Base-by-base conservation (phyloP, 352 stramenopile genomes). In the Phytophthora boehmeriae region DNA sequence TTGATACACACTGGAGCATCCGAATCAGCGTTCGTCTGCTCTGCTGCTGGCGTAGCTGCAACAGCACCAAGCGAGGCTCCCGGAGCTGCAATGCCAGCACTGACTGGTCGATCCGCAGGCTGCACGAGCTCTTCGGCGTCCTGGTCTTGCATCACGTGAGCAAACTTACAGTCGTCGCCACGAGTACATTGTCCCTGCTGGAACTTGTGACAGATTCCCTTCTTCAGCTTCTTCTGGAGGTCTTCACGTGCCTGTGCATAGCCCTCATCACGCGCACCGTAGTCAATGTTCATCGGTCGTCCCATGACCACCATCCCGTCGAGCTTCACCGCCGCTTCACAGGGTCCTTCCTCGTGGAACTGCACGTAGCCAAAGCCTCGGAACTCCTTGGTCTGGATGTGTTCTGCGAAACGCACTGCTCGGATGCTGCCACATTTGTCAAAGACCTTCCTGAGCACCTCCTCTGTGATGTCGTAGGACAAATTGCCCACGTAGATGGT, bases 401-500 rank as follows among this genome's bases (percentile, higher is more conserved):
- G 83, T 49, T 95, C 80, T 47, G 86, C 86, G 47, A 95, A 93
- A 13, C 86, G 86, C 58, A 95, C 78, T 19, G 86, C 86, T 43
- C 87, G 86, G 63, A 95, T 84, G 27, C 76, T 81, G 48, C 86
- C 86, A 63, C 80, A 93, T 54, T 78, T 79, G 39, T 79, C 79
- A 56, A 93, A 93, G 1, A 95, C 86, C 61, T 92, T 93, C 36
- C 82, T 79, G 59, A 95, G 48, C 41, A 95, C 80, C 27, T 98
- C 88, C 36, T 97, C 90, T 8, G 86, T 93, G 65, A 93, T 96
- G 36, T 95, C 80, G 70, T 99, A 99, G 2, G 96, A 90, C 57
- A 99, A 69, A 73, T 99, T 99, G 39, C 94, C 90, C 2, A 98
- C 93, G 75, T 98, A 98, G 10, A 99, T 65, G 13, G 86, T 98